Percentiles rank a stretch among this genome's conserved stretches.
These are phyloP conservation scores for Lepidium africanum DNA, from an alignment of 345 rosid genomes.

Conservation along the genomic window DNA sequence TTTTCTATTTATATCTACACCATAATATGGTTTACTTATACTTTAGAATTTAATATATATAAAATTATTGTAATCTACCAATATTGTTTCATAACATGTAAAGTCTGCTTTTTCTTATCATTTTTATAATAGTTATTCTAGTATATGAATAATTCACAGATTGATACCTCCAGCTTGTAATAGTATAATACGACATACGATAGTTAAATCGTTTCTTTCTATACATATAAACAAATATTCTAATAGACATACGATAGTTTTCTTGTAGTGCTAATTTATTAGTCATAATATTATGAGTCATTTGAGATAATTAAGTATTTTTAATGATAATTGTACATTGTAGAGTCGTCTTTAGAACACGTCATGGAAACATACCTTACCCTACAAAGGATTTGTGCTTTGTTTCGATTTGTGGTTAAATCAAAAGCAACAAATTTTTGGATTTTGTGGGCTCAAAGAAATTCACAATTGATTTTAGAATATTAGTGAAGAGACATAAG, in stretches of 20 bases:
- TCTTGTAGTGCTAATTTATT: too few relatives aligned
- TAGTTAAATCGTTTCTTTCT: background rate
- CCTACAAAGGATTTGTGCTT: slow-evolving; percentile 14
- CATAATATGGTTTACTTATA: background rate
- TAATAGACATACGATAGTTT: too few relatives aligned
- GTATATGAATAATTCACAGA: background rate
- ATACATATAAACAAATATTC: background rate
- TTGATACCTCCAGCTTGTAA: background rate
- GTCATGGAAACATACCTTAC: slow-evolving; percentile 16
- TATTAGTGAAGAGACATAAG: slow-evolving; percentile 16
- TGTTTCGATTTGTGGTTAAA: slow-evolving; percentile 4
- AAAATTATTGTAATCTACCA: background rate
- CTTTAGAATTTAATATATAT: background rate
- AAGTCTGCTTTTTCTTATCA: background rate
- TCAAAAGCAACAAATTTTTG: slow-evolving; percentile 1
- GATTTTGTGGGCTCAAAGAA: slow-evolving; percentile 20
- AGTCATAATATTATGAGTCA: background rate
- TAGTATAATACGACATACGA: background rate
- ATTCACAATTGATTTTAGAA: background rate
- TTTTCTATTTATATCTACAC: background rate
- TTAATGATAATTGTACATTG: background rate
- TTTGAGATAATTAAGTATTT: background rate
- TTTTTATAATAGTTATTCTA: background rate
- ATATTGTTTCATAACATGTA: background rate
- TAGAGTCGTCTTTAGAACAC: background rate